Evolutionary conservation across 169 alveolate genomes (phyloP), one percentile per base, ranked within the genome.

Genomic region (Plasmodium coatneyi): DNA sequence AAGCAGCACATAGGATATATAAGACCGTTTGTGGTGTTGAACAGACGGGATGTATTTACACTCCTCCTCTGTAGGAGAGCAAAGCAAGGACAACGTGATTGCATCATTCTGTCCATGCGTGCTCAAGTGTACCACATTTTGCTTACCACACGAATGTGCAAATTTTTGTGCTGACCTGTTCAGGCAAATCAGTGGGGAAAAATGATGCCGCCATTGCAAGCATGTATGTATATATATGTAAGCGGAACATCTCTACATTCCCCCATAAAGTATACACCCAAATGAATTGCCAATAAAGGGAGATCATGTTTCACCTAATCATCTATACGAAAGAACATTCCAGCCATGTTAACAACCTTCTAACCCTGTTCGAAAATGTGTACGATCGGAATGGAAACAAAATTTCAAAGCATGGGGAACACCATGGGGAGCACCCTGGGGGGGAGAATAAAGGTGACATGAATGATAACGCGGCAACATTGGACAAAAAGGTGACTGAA

Each of bases 301-400:
- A 32, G 54, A 78, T 52, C 4, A 91, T 91, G 95, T 91, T 91
- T 91, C 84, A 91, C 76, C 72, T 91, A 80, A 71, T 91, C n/a
- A 14, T 91, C 10, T 91, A 91, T 28, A 91, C 81, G 43, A 81
- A 81, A 28, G 95, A 91, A 6, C 54, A 30, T n/a, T 22, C 43
- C 5, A 71, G 52, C 25, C 82, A 56, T 7, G 46, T 81, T 39
- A 52, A 81, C 22, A 16, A 49, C 6, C 41, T 3, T 28, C 25
- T 81, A 30, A 91, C 83, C 25, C 28, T 81, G 19, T 91, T 81
- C 56, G 95, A 91, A 91, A 91, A 91, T 91, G 54, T 91, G 54
- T 91, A 91, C 60, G 76, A 80, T 49, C 46, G 52, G 5, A 30
- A 80, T 80, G 95, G 95, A 71, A 34, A 28, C 19, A 80, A 71